Base-by-base conservation (phyloP, 1,139 yeast species). In the Geotrichum klebahnii region DNA sequence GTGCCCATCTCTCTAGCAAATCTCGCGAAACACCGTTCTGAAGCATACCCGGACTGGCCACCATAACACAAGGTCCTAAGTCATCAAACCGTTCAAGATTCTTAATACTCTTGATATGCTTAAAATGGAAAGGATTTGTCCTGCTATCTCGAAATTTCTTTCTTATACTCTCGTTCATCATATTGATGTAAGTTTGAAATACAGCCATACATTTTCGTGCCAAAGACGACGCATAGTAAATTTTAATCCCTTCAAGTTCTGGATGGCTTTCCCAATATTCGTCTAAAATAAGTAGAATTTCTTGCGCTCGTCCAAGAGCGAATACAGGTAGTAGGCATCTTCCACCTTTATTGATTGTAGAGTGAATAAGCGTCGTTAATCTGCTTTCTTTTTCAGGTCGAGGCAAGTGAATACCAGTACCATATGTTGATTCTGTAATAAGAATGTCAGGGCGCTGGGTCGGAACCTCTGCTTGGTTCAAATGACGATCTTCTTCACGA, bases 181-280 rank as follows among this genome's bases (percentile, higher is more conserved):
- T 90, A 67, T 87, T 88, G 49, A 95, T 86, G 65, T 92, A 92
- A 1, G 98, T 89, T 66, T 92, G 97, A 64, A 89, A 92, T 3
- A 92, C 98, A 0, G 96, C 95, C 86, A 92, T 83, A 76, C 98
- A 94, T 65, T 89, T 92, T 60, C 89, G 81, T 1, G 98, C 98
- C 61, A 94, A 76, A 46, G 87, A 82, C 1, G 97, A 90, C 0
- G 97, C 97, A 67, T 87, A 92, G 66, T 82, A 92, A 45, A 92
- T 82, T 58, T 84, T 89, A 24, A 88, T 79, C 51, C 79, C 78
- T 50, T 92, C 96, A 47, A 92, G 73, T 53, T 92, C 96, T 33
- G 84, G 81, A 63, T 92, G 84, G 47, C 78, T 73, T 22, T 82
- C 77, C 99, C 99, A 92, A 67, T 90, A 92, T 63, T 92, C 98